Conservation (phyloP, 805 yeast species). For the Ogataea pini region DNA sequence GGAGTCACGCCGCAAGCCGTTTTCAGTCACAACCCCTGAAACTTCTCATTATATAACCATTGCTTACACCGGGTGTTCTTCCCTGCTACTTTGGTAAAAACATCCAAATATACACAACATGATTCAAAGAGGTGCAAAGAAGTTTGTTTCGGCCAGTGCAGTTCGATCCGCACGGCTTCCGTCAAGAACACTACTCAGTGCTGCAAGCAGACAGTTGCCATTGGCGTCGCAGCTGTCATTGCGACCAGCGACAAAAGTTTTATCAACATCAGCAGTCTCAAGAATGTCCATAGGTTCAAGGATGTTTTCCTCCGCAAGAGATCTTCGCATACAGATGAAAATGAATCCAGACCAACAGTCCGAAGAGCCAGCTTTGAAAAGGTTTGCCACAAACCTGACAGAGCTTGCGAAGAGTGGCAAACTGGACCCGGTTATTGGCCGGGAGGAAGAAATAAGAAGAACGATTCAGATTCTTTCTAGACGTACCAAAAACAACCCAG, state of each 20-base stretch:
- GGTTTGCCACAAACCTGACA: conserved; percentile 84
- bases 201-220: neutral
- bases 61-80: neutral
- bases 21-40: neutral
- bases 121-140: conserved; percentile 5
- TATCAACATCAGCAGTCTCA: neutral
- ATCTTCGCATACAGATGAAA: conserved; percentile 27
- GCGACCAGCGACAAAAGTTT: neutral
- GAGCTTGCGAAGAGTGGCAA: conserved; percentile 86
- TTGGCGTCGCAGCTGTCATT: conserved; percentile 6
- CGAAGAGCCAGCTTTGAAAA: conserved; percentile 76
- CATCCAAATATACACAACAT: neutral
- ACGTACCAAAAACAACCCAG: conserved; percentile 94
- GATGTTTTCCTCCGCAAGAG: conserved; percentile 19
- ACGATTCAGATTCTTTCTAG: conserved; percentile 91
- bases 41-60: neutral
- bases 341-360: conserved; percentile 37
- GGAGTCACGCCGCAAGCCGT: conserved; percentile 5
- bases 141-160: conserved; percentile 1
- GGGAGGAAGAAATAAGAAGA: conserved; percentile 92
- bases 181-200: neutral
- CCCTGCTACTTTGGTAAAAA: neutral
- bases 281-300: neutral
- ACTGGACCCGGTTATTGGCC: conserved; percentile 94
- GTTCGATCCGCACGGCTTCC: neutral